Base-by-base conservation (phyloP, 164 flowering plant species). In the Nymphaea thermarum region DNA sequence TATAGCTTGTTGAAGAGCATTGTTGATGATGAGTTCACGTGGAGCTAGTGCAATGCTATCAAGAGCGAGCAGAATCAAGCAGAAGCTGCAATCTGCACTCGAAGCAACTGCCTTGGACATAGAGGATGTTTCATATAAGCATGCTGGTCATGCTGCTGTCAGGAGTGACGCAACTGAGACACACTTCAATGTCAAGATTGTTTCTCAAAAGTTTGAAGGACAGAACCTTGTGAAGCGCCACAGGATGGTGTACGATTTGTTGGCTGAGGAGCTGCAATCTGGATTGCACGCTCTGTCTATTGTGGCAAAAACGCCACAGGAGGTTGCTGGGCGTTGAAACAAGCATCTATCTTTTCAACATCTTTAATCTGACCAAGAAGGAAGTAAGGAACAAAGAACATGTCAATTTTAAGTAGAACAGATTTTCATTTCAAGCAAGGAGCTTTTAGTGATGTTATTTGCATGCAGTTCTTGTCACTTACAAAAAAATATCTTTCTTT, bases 211-310 rank as follows among this genome's bases (percentile, higher is more conserved):
- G 69, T 92, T 92, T 62, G 83, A 84, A 43, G 98, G 94, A 43
- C 84, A 80, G 70, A 84, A 71, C 66, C 84, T 90, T 42, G 90
- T 90, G 71, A 89, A 85, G 57, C 84, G 96, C 4, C 98, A 92
- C 72, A 83, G 87, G 44, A 76, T 92, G 90, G 86, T 92, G 59
- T 90, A 92, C 70, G 87, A 83, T 45, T 77, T 82, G 63, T 71
- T 92, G 66, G 70, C 77, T 7, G 94, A 88, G 36, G 98, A 90
- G 78, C 85, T 92, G 66, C 78, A 81, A 43, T 80, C 87, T 55
- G 96, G 98, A 2, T 68, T 92, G 62, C 93, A 90, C 66, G 98
- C 98, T 3, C 82, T 92, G 44, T 90, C 98, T 36, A 88, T 91
- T 57, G 82, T 79, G 12, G 98, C 98, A 42, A 89, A 85, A 70